Base-by-base conservation (phyloP, 805 yeast species). In the Myxozyma lipomycoides region DNA sequence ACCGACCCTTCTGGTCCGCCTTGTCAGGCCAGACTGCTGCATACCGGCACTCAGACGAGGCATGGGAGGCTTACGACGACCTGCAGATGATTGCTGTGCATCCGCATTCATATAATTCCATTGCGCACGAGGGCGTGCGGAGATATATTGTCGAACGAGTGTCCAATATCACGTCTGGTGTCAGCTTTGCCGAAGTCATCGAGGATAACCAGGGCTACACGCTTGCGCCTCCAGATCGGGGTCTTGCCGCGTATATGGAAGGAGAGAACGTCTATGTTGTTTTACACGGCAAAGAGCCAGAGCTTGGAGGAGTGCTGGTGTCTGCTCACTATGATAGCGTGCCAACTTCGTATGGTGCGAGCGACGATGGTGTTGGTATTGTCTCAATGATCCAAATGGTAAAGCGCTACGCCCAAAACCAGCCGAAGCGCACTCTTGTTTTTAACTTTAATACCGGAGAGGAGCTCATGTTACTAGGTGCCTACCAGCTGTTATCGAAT, bases 291-390 rank as follows among this genome's bases (percentile, higher is more conserved):
- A 64, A 72, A 5, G 70, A 12, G 19, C 38, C 83, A 43, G 68
- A 74, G 1, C 67, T 84, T 45, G 84, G 84, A 0, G 93, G 88
- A 0, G 65, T 88, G 3, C 67, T 89, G 41, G 63, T 89, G 3
- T 83, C 93, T 59, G 90, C 95, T 3, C 97, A 89, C 68, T 90
- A 71, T 61, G 97, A 89, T 68, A 80, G 91, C 6, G 96, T 89
- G 5, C 93, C 95, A 18, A 79, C 93, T 1, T 81, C 86, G 2
- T 80, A 71, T 60, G 97, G 97, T 32, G 18, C 93, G 1, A 90
- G 96, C 2, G 97, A 89, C 66, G 96, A 87, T 64, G 63, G 61
- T 22, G 47, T 57, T 22, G 48, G 58, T 24, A 44, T 48, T 26
- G 56, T 49, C 25, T 38, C 56, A 15, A 18, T 60, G 51, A 56